Conservation (phyloP, 345 rosid species). For the Bretschneidera sinensis region DNA sequence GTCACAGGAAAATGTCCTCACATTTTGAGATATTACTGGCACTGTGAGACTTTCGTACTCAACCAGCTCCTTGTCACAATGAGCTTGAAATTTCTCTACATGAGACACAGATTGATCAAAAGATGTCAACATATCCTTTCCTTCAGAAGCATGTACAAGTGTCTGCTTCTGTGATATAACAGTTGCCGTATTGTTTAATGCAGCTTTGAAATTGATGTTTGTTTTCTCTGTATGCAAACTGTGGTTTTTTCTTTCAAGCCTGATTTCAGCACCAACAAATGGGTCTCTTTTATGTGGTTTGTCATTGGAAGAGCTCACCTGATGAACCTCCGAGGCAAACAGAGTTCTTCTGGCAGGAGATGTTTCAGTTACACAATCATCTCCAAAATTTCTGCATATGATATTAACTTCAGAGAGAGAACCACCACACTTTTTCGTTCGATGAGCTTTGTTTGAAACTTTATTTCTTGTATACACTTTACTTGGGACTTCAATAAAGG, state of each 20-base stretch:
- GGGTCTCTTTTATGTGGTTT: conserved; percentile 19
- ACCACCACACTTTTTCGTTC: conserved; percentile 19
- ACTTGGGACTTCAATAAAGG: conserved; percentile 22
- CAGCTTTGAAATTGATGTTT: conserved; percentile 15
- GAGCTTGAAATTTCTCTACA: conserved; percentile 23
- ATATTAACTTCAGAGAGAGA: conserved; percentile 47
- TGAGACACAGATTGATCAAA: conserved; percentile 21
- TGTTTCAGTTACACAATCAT: conserved; percentile 21
- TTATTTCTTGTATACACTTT: conserved; percentile 53
- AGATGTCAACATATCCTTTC: conserved; percentile 19
- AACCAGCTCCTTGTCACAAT: conserved; percentile 25
- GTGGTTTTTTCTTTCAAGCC: conserved; percentile 23
- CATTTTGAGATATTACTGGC: conserved; percentile 23
- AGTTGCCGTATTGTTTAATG: conserved; percentile 13
- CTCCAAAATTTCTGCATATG: conserved; percentile 30
- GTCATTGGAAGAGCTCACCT: conserved; percentile 24
- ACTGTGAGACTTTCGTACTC: conserved; percentile 23
- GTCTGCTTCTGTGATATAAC: conserved; percentile 20
- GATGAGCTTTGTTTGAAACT: conserved; percentile 23
- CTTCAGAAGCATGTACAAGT: conserved; percentile 19
- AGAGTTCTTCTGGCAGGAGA: conserved; percentile 17
- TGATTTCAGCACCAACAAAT: conserved; percentile 8
- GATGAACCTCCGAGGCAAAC: conserved; percentile 26
- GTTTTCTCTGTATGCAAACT: conserved; percentile 19
- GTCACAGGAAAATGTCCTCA: conserved; percentile 21